phyloP scores from a whole-genome alignment of 352 stramenopile species.

The Achlya hypogyna region DNA sequence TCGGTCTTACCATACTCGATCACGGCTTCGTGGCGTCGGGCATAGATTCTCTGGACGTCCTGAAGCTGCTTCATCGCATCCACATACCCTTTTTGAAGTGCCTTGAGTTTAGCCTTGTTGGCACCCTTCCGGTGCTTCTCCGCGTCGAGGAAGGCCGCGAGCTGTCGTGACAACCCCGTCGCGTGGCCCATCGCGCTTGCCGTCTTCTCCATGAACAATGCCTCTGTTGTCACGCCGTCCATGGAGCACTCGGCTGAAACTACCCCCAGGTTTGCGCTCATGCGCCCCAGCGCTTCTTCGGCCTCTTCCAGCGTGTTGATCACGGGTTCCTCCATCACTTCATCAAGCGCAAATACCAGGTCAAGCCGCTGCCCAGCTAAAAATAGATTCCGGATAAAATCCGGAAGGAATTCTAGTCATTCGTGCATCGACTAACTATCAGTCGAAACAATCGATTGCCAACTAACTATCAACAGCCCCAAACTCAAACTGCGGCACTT shows the following conservation, averaged over 20 bases:
- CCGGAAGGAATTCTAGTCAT: too few species aligned
- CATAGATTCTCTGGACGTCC: slow-evolving; percentile 41
- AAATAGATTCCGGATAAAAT: too few species aligned
- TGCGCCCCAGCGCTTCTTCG: not conserved
- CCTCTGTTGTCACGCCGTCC: not conserved
- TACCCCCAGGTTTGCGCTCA: not conserved
- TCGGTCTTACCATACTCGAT: slow-evolving; percentile 33
- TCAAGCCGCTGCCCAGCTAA: too few species aligned
- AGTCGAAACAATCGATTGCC: too few species aligned
- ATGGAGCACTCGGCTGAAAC: not conserved
- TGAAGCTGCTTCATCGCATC: slow-evolving; percentile 62
- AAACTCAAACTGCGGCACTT: too few species aligned
- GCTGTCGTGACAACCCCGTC: slow-evolving; percentile 45
- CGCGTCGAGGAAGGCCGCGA: slow-evolving; percentile 51
- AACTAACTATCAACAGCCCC: too few species aligned
- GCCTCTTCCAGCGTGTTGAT: slow-evolving; percentile 10
- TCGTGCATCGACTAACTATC: too few species aligned
- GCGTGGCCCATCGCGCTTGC: slow-evolving; percentile 34
- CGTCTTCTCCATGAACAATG: not conserved
- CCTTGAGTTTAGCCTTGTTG: slow-evolving; percentile 34
- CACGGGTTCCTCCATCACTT: not conserved
- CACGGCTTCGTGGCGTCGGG: slow-evolving; percentile 44
- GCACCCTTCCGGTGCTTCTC: slow-evolving; percentile 38
- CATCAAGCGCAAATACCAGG: not conserved
- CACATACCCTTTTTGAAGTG: slow-evolving; percentile 52